Base-by-base conservation (phyloP, 164 flowering plant species). In the Taxillus chinensis region DNA sequence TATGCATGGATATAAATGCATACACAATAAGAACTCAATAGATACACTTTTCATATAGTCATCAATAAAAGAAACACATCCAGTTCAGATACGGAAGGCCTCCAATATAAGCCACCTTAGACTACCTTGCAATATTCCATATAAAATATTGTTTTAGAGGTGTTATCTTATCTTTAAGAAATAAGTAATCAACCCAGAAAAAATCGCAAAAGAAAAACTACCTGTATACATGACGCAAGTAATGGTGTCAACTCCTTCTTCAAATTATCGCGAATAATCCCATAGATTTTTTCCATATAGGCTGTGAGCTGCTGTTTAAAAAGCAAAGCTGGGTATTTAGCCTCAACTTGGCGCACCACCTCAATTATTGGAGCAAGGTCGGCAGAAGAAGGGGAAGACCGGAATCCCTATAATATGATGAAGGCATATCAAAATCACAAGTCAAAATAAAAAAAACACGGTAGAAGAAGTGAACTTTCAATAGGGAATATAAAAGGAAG, bases 221-320 rank as follows among this genome's bases (percentile, higher is more conserved):
- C 99, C 96, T 95, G 97, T 68, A 91, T 87, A 64, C 99, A 95
- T n/a, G 73, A 73, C n/a, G 87, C 68, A 72, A 95, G 84, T 52
- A 84, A 72, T 45, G 95, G 64, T 5, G 80, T 57, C 73, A 95
- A 79, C 67, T 91, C 97, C 68, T 83, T 89, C 79, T 89, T 95
- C 78, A 91, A 67, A 73, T 95, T 89, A 70, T 95, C 99, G 54
- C 96, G 83, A 57, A 89, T 80, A 62, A 95, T 95, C 67, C 99
- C 99, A 76, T 82, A 89, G 15, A 95, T 91, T 80, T 95, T 95
- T 76, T 95, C 99, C 69, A 95, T 93, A 71, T 89, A 95, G 12
- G 99, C 99, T n/a, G 97, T 86, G 42, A 95, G 89, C 81, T 95
- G 99, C 77, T 95, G 93, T 82, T 89, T 95, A 76, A 95, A 95